Evolutionary conservation across 2,329 filamentous ascomycete species (phyloP).

Genomic region (Sporothrix dimorphospora): DNA sequence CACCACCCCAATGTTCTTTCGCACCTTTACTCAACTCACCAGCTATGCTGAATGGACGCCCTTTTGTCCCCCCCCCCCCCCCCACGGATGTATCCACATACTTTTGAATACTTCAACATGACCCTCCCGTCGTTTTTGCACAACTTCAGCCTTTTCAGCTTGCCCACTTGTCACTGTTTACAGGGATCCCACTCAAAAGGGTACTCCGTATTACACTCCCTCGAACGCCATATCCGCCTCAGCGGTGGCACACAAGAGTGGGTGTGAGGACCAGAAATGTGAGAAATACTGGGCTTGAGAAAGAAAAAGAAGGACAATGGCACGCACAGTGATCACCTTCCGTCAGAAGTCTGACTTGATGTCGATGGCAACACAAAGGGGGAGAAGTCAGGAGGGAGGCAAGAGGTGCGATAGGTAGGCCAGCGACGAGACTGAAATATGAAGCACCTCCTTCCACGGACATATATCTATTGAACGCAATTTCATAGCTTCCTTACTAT

Average conservation of each 20-base stretch:
- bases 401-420: not conserved
- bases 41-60: not conserved
- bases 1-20: not conserved
- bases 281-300: not conserved
- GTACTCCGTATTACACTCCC: not conserved
- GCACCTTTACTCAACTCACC: not conserved
- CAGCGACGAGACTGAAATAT: not conserved
- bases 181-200: not conserved
- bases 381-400: not conserved
- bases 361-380: conserved; percentile 11
- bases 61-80: not conserved
- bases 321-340: not conserved
- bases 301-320: not conserved
- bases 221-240: conserved; percentile 1
- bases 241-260: not conserved
- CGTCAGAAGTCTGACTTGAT: not conserved
- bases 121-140: not conserved
- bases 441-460: not conserved
- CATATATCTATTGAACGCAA: not conserved
- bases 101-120: not conserved
- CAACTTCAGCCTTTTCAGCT: not conserved
- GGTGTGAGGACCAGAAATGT: too few relatives aligned
- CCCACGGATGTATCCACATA: conserved; percentile 5
- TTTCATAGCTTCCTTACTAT: not conserved
- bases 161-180: not conserved